Evolutionary conservation across 257 asterid genomes (phyloP).

Genomic region (Jacaranda copaia): DNA sequence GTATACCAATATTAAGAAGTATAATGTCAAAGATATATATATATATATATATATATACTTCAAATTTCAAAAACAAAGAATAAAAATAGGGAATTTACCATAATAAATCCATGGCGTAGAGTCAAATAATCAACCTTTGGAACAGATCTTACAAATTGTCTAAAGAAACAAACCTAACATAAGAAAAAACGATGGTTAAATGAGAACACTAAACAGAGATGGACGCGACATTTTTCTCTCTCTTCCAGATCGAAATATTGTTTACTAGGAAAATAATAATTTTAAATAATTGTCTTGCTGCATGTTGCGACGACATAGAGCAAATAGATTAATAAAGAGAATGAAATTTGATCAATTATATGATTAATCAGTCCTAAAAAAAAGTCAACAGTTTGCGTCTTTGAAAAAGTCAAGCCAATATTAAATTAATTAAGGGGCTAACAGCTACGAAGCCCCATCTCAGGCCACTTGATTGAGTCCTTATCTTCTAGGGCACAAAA

Average conservation of each 20-base stretch:
- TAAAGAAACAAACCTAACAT: constrained; percentile 81
- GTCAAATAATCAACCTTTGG: constrained; percentile 91
- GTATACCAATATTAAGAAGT: not conserved
- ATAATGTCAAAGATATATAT: too few relatives aligned
- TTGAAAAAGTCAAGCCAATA: not conserved
- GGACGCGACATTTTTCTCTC: not conserved
- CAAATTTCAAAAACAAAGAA: not conserved
- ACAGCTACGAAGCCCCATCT: too few relatives aligned
- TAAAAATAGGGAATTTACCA: constrained; percentile 44
- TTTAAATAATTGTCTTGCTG: too few relatives aligned
- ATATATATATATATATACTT: not conserved
- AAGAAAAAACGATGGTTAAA: not conserved
- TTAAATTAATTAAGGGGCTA: too few relatives aligned
- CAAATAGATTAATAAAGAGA: not conserved
- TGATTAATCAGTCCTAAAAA: not conserved
- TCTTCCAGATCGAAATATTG: not conserved
- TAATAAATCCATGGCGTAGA: constrained; percentile 89
- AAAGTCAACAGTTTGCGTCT: constrained; percentile 28
- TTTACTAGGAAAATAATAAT: too few relatives aligned
- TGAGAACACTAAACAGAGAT: too few relatives aligned
- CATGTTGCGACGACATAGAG: too few relatives aligned
- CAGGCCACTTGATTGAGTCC: too few relatives aligned
- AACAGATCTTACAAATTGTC: constrained; percentile 89
- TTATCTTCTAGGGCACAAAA: not conserved
- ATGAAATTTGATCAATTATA: not conserved